Evolutionary conservation across 306 rosid genomes (phyloP).

Genomic region (Pterocarpus santalinus): DNA sequence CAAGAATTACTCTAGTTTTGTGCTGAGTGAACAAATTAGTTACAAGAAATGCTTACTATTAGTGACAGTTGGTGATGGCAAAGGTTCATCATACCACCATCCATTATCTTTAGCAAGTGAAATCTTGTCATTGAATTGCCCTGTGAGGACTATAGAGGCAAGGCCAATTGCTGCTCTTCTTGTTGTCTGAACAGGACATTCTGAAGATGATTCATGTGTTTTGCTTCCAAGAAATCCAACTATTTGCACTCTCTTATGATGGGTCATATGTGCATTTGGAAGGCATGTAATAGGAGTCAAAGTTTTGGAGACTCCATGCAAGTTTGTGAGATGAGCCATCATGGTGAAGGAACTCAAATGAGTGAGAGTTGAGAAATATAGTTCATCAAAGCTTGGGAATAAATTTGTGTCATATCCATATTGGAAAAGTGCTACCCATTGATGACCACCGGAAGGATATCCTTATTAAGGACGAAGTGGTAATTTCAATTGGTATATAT

Average conservation of each 20-base stretch:
- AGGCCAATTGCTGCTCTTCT: conserved; percentile 80
- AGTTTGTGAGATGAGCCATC: conserved; percentile 77
- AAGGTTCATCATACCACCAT: conserved; percentile 80
- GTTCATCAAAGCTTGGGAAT: conserved; percentile 15
- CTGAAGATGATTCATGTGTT: conserved; percentile 52
- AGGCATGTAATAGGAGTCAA: conserved; percentile 59
- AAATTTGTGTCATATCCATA: conserved; percentile 54
- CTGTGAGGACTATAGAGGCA: conserved; percentile 65
- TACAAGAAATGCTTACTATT: conserved; percentile 66
- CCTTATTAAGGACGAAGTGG: conserved; percentile 54
- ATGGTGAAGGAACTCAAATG: conserved; percentile 41
- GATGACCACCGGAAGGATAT: conserved; percentile 64
- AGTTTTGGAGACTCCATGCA: conserved; percentile 69
- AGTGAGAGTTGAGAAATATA: conserved; percentile 30
- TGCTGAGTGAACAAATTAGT: not conserved
- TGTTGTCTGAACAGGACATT: conserved; percentile 57
- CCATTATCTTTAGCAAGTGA: conserved; percentile 77
- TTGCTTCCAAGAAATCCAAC: conserved; percentile 56
- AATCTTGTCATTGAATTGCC: conserved; percentile 46
- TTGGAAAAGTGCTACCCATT: conserved; percentile 45
- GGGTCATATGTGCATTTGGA: conserved; percentile 48
- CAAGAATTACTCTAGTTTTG: conserved; percentile 1
- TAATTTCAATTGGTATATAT: conserved; percentile 29
- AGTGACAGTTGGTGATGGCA: conserved; percentile 67
- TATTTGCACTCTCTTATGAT: conserved; percentile 45